Percentiles rank a stretch among this genome's conserved stretches.
phyloP scores from a whole-genome alignment of 345 rosid genomes.

The Syzygium oleosum region DNA sequence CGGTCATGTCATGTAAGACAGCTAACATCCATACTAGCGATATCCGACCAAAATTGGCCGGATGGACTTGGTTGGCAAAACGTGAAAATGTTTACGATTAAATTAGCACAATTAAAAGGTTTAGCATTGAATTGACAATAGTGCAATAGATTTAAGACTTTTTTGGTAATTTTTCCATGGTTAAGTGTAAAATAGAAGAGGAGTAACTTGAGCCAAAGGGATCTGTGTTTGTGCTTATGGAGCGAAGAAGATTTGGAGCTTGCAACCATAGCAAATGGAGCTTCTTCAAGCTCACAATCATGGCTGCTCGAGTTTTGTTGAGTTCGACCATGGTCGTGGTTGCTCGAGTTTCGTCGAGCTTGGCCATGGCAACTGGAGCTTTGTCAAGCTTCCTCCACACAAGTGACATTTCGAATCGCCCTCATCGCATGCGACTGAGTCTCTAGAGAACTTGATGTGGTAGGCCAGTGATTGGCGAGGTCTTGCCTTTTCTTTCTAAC shows the following conservation, averaged over 20 bases:
- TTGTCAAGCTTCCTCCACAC: not conserved
- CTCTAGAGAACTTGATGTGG: not conserved
- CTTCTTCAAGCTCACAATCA: not conserved
- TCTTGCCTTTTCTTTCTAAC: not conserved
- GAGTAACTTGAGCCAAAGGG: no score
- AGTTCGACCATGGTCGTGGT: fast-evolving
- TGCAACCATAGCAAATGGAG: not conserved
- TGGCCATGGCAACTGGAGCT: not conserved
- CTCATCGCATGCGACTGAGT: fast-evolving
- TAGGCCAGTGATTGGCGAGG: fast-evolving
- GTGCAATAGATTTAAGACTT: no score
- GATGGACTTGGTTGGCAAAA: no score
- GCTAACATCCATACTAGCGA: fast-evolving
- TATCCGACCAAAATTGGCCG: no score
- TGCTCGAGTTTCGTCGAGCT: not conserved
- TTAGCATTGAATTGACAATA: no score
- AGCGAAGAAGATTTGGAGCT: not conserved
- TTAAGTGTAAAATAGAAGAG: no score
- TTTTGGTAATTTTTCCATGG: no score
- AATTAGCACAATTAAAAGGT: no score
- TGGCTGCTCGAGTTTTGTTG: not conserved
- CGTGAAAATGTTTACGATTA: fast-evolving
- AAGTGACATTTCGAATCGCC: not conserved
- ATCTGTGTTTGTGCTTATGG: not conserved
- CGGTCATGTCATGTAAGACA: not conserved